Evolutionary conservation across 2,329 filamentous ascomycete species (phyloP).

Genomic region (Colletotrichum tropicale): DNA sequence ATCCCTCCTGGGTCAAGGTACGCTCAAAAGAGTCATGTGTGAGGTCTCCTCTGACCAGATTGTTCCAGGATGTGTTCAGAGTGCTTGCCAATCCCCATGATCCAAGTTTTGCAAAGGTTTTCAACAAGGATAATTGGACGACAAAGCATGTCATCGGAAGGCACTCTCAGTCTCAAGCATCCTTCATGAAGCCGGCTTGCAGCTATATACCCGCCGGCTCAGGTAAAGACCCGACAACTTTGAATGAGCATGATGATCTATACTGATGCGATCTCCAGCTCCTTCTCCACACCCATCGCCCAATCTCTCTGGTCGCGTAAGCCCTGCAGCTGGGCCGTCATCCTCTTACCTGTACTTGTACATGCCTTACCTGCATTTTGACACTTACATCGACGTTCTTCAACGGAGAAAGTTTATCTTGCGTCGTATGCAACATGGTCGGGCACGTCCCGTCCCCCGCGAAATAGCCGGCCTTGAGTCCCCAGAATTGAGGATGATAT

Average conservation of each 20-base stretch:
- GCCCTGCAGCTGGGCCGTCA: conserved; percentile 14
- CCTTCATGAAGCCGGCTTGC: conserved; percentile 53
- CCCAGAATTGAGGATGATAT: conserved; percentile 64
- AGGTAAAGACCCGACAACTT: background rate
- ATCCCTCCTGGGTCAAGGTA: conserved; percentile 63
- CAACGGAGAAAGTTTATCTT: conserved; percentile 60
- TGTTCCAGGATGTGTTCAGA: background rate
- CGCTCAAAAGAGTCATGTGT: background rate
- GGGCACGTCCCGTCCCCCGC: conserved; percentile 59
- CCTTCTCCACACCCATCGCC: conserved; percentile 36
- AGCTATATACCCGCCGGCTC: conserved; percentile 44
- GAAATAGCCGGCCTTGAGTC: conserved; percentile 59
- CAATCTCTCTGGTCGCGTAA: background rate
- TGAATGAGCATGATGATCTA: fast-evolving
- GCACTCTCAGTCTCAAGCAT: conserved; percentile 54
- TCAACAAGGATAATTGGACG: conserved; percentile 53
- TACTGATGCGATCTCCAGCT: conserved; percentile 28
- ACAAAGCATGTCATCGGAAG: conserved; percentile 52
- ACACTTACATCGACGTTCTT: conserved; percentile 64
- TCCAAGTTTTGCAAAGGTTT: conserved; percentile 36
- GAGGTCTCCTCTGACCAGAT: background rate
- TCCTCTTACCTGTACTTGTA: conserved; percentile 52
- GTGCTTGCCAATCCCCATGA: background rate
- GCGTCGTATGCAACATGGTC: conserved; percentile 55
- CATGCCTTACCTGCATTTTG: conserved; percentile 67